These are phyloP conservation scores for Abrus pulchellus DNA, from an alignment of 306 rosid genomes.

Conservation along the genomic window DNA sequence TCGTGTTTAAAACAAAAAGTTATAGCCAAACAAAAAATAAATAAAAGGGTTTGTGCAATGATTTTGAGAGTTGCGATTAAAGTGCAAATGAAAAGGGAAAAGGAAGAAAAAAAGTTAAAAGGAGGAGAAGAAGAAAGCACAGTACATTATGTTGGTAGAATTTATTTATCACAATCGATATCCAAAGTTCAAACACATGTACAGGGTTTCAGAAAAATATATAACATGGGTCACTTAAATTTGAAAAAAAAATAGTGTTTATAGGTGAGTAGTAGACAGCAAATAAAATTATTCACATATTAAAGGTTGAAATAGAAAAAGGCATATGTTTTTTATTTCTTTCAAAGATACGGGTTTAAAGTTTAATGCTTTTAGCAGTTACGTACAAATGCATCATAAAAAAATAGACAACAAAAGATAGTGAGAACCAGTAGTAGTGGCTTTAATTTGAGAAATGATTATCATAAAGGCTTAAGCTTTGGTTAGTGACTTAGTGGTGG, in stretches of 20 bases:
- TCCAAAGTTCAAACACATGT: too few species aligned
- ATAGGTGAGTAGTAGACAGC: background rate
- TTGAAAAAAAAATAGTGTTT: background rate
- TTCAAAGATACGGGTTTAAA: conserved; percentile 34
- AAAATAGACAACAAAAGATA: conserved; percentile 11
- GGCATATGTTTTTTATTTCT: background rate
- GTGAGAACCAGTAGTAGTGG: conserved; percentile 32
- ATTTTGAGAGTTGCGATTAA: background rate
- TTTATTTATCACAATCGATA: too few species aligned
- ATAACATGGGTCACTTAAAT: background rate
- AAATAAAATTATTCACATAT: background rate
- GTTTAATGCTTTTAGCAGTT: conserved; percentile 41
- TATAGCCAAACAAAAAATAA: too few species aligned
- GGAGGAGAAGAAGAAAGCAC: background rate
- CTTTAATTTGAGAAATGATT: conserved; percentile 29
- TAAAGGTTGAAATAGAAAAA: background rate
- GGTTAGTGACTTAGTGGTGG: conserved; percentile 62
- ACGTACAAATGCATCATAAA: conserved; percentile 32
- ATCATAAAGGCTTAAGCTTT: conserved; percentile 48
- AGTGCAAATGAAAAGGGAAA: background rate
- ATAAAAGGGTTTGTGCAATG: too few species aligned
- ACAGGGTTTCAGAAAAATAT: background rate
- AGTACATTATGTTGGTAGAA: background rate
- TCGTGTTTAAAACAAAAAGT: too few species aligned
- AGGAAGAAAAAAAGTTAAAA: too few species aligned